These are phyloP conservation scores for Dendrothele bispora DNA, from an alignment of 768 basidiomycete genomes.

Conservation along the genomic window DNA sequence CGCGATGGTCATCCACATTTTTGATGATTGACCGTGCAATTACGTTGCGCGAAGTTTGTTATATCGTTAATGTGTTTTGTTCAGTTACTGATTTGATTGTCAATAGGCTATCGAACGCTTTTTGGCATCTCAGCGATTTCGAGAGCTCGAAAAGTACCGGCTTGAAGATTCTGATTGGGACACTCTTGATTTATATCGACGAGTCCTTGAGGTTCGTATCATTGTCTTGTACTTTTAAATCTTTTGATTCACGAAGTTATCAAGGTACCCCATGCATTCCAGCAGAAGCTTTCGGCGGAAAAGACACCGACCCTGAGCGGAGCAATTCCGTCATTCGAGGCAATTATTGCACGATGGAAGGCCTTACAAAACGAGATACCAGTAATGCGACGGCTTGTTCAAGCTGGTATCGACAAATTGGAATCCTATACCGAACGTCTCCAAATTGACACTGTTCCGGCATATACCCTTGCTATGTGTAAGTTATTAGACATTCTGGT, in stretches of 20 bases:
- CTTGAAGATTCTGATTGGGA: conserved; percentile 26
- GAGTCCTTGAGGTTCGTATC: conserved; percentile 25
- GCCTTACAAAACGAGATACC: too few species aligned
- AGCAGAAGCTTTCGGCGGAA: conserved; percentile 28
- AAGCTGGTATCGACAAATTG: too few species aligned
- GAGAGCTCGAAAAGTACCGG: conserved; percentile 22
- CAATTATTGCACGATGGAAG: conserved; percentile 23
- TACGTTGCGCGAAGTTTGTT: conserved; percentile 21
- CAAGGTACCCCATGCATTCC: conserved; percentile 32
- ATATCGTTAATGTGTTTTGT: conserved; percentile 6
- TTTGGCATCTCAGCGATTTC: conserved; percentile 17
- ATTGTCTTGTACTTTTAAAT: background rate
- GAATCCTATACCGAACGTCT: too few species aligned
- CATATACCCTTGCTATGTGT: too few species aligned
- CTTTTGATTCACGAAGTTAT: background rate
- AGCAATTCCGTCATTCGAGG: conserved; percentile 26
- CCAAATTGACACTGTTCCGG: too few species aligned
- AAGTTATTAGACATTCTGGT: too few species aligned
- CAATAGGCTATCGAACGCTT: conserved; percentile 26
- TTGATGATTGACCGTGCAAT: conserved; percentile 28
- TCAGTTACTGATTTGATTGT: conserved; percentile 1
- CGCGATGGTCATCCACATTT: conserved; percentile 30
- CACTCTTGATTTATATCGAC: conserved; percentile 16
- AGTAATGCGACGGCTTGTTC: too few species aligned
- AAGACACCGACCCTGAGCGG: conserved; percentile 27